Evolutionary conservation across 78 protist species (phyloP).

Genomic region (Planoprotostelium fungivorum): DNA sequence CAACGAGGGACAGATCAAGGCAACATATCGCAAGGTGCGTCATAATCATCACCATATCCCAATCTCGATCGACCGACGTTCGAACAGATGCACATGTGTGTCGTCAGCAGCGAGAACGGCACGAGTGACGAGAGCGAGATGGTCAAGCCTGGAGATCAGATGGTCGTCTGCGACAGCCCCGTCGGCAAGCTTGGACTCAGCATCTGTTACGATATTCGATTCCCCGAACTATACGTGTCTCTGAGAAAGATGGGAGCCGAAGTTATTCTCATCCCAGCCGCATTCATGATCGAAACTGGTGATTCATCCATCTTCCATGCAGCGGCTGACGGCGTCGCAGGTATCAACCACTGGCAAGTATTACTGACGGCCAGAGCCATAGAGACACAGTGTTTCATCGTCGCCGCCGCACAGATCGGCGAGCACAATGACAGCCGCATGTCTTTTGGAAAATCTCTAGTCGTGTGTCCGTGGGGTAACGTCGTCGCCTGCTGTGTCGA

Average conservation of each 20-base stretch:
- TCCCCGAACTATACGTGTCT: constrained; percentile 32
- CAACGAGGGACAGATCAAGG: constrained; percentile 16
- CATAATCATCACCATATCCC: background rate
- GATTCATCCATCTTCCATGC: background rate
- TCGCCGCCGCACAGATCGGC: constrained; percentile 65
- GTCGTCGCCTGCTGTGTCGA: constrained; percentile 10
- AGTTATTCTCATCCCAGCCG: constrained; percentile 43
- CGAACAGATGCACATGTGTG: constrained; percentile 48
- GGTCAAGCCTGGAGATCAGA: constrained; percentile 19
- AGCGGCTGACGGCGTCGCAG: background rate
- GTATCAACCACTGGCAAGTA: constrained; percentile 37
- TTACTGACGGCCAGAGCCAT: constrained; percentile 39
- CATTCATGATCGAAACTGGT: constrained; percentile 43
- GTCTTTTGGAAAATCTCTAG: constrained; percentile 28
- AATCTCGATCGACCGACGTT: background rate
- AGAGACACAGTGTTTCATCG: constrained; percentile 55
- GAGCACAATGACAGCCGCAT: constrained; percentile 32
- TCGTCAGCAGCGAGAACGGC: constrained; percentile 35
- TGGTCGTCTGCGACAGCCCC: constrained; percentile 41
- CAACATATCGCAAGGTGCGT: constrained; percentile 8
- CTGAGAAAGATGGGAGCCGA: constrained; percentile 37
- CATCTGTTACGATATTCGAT: constrained; percentile 51
- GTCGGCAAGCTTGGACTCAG: constrained; percentile 44
- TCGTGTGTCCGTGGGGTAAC: constrained; percentile 55
- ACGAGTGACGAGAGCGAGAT: constrained; percentile 37